These are phyloP conservation scores for Neocatenulostroma microsporum DNA, from an alignment of 2,329 filamentous ascomycete species.

Conservation along the genomic window DNA sequence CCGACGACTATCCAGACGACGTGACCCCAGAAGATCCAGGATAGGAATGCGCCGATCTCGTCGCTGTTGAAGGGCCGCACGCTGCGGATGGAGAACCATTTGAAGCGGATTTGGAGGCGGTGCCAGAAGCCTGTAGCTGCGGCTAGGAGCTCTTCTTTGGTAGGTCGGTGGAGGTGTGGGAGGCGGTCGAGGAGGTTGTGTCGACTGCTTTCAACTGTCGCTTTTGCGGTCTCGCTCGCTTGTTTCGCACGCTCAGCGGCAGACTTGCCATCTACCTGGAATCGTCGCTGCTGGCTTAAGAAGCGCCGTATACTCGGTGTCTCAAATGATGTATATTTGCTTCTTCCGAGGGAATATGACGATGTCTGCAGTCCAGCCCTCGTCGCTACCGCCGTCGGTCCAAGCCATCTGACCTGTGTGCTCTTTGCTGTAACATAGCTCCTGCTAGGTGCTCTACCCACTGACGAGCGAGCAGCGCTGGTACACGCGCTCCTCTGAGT, in stretches of 20 bases:
- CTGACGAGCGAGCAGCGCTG: background rate
- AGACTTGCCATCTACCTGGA: too few relatives aligned
- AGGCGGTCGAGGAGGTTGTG: constrained; percentile 47
- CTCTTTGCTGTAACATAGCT: constrained; percentile 16
- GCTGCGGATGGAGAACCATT: constrained; percentile 95
- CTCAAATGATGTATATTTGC: background rate
- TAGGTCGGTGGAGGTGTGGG: constrained; percentile 70
- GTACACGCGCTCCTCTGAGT: too few relatives aligned
- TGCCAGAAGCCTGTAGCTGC: constrained; percentile 92
- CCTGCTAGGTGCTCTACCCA: background rate
- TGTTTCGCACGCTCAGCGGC: background rate
- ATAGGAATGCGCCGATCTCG: constrained; percentile 91
- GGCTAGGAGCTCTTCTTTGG: constrained; percentile 84
- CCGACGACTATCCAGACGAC: constrained; percentile 93
- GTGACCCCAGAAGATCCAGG: constrained; percentile 91
- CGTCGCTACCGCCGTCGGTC: constrained; percentile 10
- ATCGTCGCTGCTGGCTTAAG: too few relatives aligned
- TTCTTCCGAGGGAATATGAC: background rate
- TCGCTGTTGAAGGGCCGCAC: constrained; percentile 91
- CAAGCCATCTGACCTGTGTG: constrained; percentile 14
- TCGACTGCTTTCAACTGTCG: constrained; percentile 1
- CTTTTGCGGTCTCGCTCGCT: background rate
- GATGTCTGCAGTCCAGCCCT: background rate
- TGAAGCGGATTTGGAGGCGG: constrained; percentile 81
- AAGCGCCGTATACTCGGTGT: background rate